These are phyloP conservation scores for Mucor piriformis DNA, from an alignment of 371 early-diverging fungal genomes.

Conservation along the genomic window DNA sequence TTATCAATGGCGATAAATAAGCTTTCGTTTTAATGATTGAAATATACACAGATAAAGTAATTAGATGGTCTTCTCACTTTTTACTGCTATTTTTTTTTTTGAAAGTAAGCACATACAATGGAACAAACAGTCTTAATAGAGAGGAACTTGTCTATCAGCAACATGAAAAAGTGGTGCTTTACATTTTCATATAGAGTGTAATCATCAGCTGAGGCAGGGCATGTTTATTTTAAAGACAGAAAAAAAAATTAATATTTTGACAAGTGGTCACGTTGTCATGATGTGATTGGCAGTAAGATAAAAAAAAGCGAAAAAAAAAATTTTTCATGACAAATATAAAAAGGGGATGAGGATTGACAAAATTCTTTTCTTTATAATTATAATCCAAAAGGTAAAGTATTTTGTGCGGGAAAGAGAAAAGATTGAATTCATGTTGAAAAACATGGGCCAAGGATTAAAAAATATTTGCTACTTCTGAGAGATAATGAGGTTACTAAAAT, in stretches of 20 bases:
- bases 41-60: no score
- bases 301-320: background rate
- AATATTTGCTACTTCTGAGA: conserved; percentile 32
- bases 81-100: no score
- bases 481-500: conserved; percentile 24
- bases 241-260: background rate
- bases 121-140: no score
- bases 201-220: no score
- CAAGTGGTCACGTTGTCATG: background rate
- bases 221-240: background rate
- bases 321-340: conserved; percentile 2
- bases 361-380: background rate
- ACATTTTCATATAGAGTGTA: no score
- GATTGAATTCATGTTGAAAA: background rate
- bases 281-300: background rate
- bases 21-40: no score
- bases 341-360: background rate
- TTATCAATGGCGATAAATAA: no score
- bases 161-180: no score
- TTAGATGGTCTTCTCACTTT: no score
- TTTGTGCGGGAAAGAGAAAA: background rate
- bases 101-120: no score
- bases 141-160: no score
- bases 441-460: conserved; percentile 23
- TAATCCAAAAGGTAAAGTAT: conserved; percentile 5